Base-by-base conservation (phyloP, 23 red algal species). In the Gracilaria caudata region DNA sequence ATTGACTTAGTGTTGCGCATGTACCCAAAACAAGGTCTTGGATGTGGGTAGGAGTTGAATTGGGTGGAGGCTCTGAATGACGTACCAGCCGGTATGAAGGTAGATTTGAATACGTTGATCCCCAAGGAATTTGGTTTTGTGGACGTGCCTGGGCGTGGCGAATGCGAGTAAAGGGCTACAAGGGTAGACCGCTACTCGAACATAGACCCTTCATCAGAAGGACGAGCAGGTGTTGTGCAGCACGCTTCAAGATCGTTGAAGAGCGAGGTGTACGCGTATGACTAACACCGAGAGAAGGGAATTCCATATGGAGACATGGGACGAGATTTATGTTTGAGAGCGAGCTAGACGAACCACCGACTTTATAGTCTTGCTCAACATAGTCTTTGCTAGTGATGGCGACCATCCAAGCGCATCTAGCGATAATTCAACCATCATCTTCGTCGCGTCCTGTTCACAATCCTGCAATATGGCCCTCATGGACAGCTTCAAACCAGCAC, bases 401-500 rank as follows among this genome's bases (percentile, higher is more conserved):
- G 40, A 75, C 70, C 43, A 75, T 75, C 21, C 39, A 34, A 2
- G 70, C 70, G 11, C 25, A 26, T 29, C 70, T 29, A 9, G 39
- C 70, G 20, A 49, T 39, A 49, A 75, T 24, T 23, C 70, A 75
- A 29, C 43, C 70, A 25, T 43, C 37, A 24, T 19, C 19, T 43
- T 28, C 70, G 37, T 43, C 43, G 20, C 70, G 25, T 43, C 70
- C 37, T 33, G 19, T 19, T 30, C 43, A 29, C 4, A 49, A 75
- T 16, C 70, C 70, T 32, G 70, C 70, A 8, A 47, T 47, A 38
- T 75, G 70, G 70, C 70, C 70, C 0, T 75, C 70, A 38, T 75
- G 70, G 70, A 75, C 37, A 23, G 19, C 43, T 75, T 49, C 70
- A 24, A 46, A 43, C 25, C 70, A 75, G 43, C 70, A 75, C 19